Percentiles rank a stretch among this genome's conserved stretches.
phyloP scores from a whole-genome alignment of 1,284 basidiomycete species.

The Phlebopus sp. region DNA sequence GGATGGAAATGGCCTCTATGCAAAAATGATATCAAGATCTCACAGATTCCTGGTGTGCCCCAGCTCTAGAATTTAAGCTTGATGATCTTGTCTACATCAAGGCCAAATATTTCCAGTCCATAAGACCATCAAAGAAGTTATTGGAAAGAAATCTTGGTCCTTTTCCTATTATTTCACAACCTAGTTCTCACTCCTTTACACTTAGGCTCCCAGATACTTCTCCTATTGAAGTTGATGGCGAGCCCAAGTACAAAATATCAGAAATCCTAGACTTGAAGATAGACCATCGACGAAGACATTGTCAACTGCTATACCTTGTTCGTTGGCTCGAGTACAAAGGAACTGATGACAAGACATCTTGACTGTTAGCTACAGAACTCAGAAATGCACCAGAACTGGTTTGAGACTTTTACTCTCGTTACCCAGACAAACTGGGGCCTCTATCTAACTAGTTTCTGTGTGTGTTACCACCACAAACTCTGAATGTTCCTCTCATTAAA shows the following conservation, averaged over 20 bases:
- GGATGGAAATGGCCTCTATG: background rate
- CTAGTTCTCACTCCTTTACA: background rate
- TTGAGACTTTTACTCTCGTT: too few species aligned
- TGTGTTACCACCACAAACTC: too few species aligned
- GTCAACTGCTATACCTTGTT: too few species aligned
- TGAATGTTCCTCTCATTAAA: too few species aligned
- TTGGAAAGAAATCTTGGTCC: conserved; percentile 23
- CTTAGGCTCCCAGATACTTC: background rate
- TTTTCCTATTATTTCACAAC: conserved; percentile 14
- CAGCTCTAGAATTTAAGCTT: conserved; percentile 1
- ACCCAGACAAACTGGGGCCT: too few species aligned
- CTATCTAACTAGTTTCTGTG: too few species aligned
- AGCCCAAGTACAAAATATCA: too few species aligned
- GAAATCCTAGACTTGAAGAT: background rate
- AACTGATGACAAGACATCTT: too few species aligned
- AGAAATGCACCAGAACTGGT: too few species aligned
- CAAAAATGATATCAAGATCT: conserved; percentile 4
- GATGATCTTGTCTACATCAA: background rate
- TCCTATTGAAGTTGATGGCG: too few species aligned
- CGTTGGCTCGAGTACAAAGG: too few species aligned
- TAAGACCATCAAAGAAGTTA: conserved; percentile 23
- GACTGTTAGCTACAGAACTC: too few species aligned
- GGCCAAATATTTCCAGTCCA: conserved; percentile 5
- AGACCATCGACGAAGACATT: background rate
- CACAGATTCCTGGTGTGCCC: background rate